These are phyloP conservation scores for Apophysomyces variabilis DNA, from an alignment of 371 early-diverging fungal species.

Conservation along the genomic window DNA sequence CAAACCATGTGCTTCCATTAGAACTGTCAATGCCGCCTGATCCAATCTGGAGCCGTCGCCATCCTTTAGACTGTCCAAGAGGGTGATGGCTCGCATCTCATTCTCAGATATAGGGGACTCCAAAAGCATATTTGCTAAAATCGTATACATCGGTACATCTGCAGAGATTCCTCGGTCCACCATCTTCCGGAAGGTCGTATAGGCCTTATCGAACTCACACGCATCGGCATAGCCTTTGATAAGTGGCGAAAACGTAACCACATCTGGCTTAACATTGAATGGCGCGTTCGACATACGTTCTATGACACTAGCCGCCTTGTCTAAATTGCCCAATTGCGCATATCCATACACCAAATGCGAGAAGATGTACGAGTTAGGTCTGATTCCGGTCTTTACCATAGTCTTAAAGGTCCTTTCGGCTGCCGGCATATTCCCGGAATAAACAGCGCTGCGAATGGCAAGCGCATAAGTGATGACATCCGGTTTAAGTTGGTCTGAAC, in stretches of 20 bases:
- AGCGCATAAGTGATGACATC: constrained; percentile 41
- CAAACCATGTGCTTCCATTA: constrained; percentile 42
- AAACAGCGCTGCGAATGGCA: constrained; percentile 40
- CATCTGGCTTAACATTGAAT: constrained; percentile 29
- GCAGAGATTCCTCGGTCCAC: constrained; percentile 33
- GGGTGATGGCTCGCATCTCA: constrained; percentile 28
- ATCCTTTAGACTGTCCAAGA: constrained; percentile 23
- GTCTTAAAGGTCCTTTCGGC: constrained; percentile 36
- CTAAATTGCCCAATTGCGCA: constrained; percentile 27
- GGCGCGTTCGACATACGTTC: constrained; percentile 28
- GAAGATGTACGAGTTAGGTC: constrained; percentile 43
- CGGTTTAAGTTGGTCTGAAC: constrained; percentile 22
- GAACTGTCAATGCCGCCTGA: constrained; percentile 28
- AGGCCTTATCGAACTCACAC: constrained; percentile 40
- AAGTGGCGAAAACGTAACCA: constrained; percentile 34
- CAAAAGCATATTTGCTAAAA: constrained; percentile 40
- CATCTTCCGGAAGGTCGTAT: constrained; percentile 40
- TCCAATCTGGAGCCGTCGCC: constrained; percentile 19
- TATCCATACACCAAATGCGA: constrained; percentile 47
- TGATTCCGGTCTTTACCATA: constrained; percentile 34
- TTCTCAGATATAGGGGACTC: constrained; percentile 27
- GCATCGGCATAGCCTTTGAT: constrained; percentile 42
- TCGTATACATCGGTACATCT: constrained; percentile 41
- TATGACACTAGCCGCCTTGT: constrained; percentile 32
- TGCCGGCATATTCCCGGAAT: constrained; percentile 30